Evolutionary conservation across 2,329 filamentous ascomycete genomes (phyloP), one percentile per base, ranked within the genome.

Genomic region (Fusarium torulosum): DNA sequence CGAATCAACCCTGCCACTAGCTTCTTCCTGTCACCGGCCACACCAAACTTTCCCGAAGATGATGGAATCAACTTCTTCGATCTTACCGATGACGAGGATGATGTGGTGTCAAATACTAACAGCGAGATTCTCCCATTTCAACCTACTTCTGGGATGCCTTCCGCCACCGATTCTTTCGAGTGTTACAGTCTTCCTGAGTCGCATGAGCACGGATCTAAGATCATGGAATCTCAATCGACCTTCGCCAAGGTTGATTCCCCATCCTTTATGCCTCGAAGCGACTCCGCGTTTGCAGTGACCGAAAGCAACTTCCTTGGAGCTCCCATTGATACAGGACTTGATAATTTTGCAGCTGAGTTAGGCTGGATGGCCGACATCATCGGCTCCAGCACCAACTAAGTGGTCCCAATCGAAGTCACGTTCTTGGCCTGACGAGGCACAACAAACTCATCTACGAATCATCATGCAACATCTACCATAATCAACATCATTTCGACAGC

Each of bases 291-390:
- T 8, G 27, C 67, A 6, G 52, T 74, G 2, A 68, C 53, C 38
- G 67, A 67, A 54, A 44, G 55, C 44, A 70, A 74, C 60, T 65
- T 79, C 17, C 72, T 82, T 4, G 76, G 75, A 10, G 68, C 74
- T 38, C 79, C 78, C 4, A 74, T 77, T 41, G 78, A 80, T 46
- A 74, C 76, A 6, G 78, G 77, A 21, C 69, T 82, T 7, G 79
- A 81, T 45, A 78, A 81, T 55, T 79, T 82, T 63, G 77, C 74
- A 41, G 77, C 66, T 50, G 85, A 87, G 72, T 76, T 86, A 62
- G 79, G 82, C 53, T 86, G 84, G 84, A 83, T 87, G 74, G 82
- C 81, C 13, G 79, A 82, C 31, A 76, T 80, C 23, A 84, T 87
- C 63, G 77, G 78, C 50, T 76, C 71, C 27, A 79, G 77, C 66